Percentiles rank a stretch among this genome's conserved stretches.
Conservation (phyloP, 148 eudicot genomes). For the Dianthus caryophyllus region DNA sequence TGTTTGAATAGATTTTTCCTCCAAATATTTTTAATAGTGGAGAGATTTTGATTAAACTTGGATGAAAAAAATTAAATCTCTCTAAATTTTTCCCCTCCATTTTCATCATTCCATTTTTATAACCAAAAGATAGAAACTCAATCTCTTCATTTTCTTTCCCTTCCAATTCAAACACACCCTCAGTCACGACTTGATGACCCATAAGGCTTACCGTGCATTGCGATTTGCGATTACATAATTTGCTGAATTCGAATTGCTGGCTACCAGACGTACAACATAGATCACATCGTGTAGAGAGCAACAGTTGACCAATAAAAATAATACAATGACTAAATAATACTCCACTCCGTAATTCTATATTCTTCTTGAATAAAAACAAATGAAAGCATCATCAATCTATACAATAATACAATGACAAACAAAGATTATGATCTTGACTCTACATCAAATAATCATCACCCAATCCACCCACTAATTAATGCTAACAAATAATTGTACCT, state of each 20-base stretch:
- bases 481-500: background rate
- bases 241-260: background rate
- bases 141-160: too few relatives aligned
- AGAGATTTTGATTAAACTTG: too few relatives aligned
- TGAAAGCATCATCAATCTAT: background rate
- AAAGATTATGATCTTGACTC: conserved; percentile 4
- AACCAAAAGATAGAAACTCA: too few relatives aligned
- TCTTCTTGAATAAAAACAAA: background rate
- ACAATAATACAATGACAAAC: background rate
- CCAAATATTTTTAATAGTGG: too few relatives aligned
- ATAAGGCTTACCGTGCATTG: background rate
- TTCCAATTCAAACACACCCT: too few relatives aligned
- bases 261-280: conserved; percentile 1
- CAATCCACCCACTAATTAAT: background rate
- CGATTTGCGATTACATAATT: background rate
- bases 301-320: background rate
- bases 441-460: background rate
- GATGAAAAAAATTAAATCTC: too few relatives aligned
- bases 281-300: background rate
- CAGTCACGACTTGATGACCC: background rate
- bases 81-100: too few relatives aligned
- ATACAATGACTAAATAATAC: too few relatives aligned
- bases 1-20: too few relatives aligned
- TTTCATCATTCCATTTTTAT: too few relatives aligned
- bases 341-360: background rate